Conservation (phyloP, 495 filamentous ascomycete genomes). For the Neurospora sp. region DNA sequence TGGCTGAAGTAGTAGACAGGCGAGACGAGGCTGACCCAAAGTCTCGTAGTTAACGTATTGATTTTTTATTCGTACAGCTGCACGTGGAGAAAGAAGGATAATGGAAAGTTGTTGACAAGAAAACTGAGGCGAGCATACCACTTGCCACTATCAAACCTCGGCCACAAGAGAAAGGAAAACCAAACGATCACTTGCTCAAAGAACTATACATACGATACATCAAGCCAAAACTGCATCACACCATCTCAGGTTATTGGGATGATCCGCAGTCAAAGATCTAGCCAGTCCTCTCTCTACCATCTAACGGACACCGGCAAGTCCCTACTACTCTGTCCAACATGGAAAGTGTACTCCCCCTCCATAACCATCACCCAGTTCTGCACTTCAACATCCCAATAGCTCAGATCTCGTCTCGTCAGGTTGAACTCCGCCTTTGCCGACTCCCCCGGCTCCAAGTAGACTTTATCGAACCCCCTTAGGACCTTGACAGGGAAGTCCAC, state of each 20-base stretch:
- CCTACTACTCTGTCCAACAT: conserved; percentile 36
- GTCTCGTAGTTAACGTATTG: no score
- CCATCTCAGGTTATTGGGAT: background rate
- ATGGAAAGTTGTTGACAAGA: background rate
- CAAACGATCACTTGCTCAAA: background rate
- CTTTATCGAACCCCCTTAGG: conserved; percentile 75
- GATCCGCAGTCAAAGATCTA: background rate
- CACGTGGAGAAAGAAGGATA: no score
- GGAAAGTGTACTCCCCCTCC: conserved; percentile 36
- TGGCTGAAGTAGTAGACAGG: no score
- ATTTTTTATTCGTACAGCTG: no score
- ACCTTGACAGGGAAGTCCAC: conserved; percentile 70
- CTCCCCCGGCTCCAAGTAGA: conserved; percentile 49
- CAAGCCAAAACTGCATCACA: background rate
- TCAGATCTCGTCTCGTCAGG: conserved; percentile 64
- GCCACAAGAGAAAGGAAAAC: background rate
- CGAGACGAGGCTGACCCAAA: no score
- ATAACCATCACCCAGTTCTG: conserved; percentile 77
- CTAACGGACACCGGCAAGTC: conserved; percentile 21
- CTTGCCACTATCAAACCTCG: no score
- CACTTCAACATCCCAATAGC: conserved; percentile 66
- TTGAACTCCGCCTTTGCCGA: conserved; percentile 52
- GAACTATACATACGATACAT: background rate
- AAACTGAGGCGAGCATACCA: no score
- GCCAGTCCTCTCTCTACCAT: conserved; percentile 16